Evolutionary conservation across 768 basidiomycete species (phyloP).

Genomic region (Royoungia palumana): DNA sequence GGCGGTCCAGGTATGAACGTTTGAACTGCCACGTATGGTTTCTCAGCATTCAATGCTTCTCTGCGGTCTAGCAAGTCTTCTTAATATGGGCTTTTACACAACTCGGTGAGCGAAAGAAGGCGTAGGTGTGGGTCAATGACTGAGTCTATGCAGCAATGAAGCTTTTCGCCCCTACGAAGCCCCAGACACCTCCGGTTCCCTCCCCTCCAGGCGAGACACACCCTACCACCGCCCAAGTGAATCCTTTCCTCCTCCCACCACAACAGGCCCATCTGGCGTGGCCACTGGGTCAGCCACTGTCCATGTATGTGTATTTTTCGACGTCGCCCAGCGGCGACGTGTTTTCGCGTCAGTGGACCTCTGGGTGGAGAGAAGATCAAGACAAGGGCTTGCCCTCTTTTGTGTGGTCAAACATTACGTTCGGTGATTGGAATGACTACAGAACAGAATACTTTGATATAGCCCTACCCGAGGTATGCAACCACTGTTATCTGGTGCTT

Average conservation of each 20-base stretch:
- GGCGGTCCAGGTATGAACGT: slow-evolving; percentile 41
- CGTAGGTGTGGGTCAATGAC: neutral
- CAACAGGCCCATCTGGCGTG: slow-evolving; percentile 54
- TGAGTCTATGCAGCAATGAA: slow-evolving; percentile 39
- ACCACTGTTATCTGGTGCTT: neutral
- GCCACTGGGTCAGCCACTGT: slow-evolving; percentile 55
- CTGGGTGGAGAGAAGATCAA: slow-evolving; percentile 44
- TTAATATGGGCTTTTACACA: slow-evolving; percentile 65
- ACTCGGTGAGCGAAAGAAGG: slow-evolving; percentile 43
- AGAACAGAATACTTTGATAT: slow-evolving; percentile 56
- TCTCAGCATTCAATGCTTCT: slow-evolving; percentile 8
- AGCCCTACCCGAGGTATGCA: slow-evolving; percentile 62
- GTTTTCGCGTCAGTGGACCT: slow-evolving; percentile 54
- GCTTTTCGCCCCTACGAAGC: slow-evolving; percentile 38
- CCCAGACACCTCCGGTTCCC: slow-evolving; percentile 28
- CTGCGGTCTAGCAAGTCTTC: slow-evolving; percentile 56
- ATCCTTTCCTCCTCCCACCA: slow-evolving; percentile 54
- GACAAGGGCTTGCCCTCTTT: slow-evolving; percentile 60
- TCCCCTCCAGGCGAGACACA: slow-evolving; percentile 21
- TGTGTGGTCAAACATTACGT: slow-evolving; percentile 74
- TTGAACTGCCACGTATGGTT: slow-evolving; percentile 10
- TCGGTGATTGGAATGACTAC: slow-evolving; percentile 70
- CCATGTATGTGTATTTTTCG: slow-evolving; percentile 73
- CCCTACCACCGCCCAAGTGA: slow-evolving; percentile 28
- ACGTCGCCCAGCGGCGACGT: slow-evolving; percentile 61